Evolutionary conservation across 305 asterid species (phyloP), one percentile per base, ranked within the genome.

Genomic region (Petunia hybrid): DNA sequence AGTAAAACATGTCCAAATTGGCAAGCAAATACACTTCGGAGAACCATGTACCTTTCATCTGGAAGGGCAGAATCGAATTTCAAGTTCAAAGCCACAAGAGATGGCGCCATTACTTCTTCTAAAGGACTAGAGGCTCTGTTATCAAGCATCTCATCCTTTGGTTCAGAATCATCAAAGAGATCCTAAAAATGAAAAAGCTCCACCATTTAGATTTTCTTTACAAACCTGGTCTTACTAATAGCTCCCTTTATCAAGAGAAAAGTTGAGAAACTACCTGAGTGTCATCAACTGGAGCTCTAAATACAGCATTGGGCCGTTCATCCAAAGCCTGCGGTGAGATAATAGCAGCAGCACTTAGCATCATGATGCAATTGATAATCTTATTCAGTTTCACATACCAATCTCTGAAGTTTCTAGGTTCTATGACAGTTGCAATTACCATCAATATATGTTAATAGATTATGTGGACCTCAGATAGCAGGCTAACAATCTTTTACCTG

Each of bases 21-120:
- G 80, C 85, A 48, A 65, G 14, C 41, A 77, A 73, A 70, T 65
- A 63, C 8, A 84, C 68, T 10, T 76, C 82, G 9, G 40, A 63
- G 76, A 76, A 82, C 42, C 10, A 86, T 87, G 80, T 80, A 92
- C 98, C 95, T 88, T 74, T 90, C 95, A 87, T 91, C 90, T 66
- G 88, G 75, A 61, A 89, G 91, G 77, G 83, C 96, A 80, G 97
- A 91, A 88, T 95, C 99, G 85, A 94, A 87, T 83, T 91, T 89
- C 90, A 92, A 81, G 83, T 91, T 85, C 93, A 92, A 87, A 84
- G 92, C 85, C 82, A 80, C 93, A 71, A 88, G 82, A 81, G 97
- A 90, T 67, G 99, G 94, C 79, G 89, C 91, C 80, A 86, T 84
- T 78, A 87, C 89, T 84, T 90, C 95, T 76, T 91, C 89, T 59